Percentiles rank a stretch among this genome's conserved stretches.
Conservation (phyloP, 2,329 filamentous ascomycete genomes). For the Nannizzia gypsea region DNA sequence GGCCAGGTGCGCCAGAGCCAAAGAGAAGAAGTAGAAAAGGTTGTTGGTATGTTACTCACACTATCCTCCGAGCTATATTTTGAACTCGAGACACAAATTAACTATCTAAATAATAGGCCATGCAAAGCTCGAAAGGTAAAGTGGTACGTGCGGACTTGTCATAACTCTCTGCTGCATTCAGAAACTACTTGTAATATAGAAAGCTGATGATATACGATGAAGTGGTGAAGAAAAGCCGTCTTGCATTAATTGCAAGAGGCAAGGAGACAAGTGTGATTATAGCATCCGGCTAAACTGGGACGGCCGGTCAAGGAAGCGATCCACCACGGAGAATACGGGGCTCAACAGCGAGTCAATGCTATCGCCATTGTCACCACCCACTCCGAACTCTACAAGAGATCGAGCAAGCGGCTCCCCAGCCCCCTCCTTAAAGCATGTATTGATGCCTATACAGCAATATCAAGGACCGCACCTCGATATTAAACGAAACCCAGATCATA, state of each 20-base stretch:
- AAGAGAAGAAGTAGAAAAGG: constrained; percentile 53
- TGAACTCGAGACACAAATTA: not conserved
- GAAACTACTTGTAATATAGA: too few species aligned
- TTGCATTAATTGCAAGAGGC: constrained; percentile 61
- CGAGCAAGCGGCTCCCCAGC: not conserved
- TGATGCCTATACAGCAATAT: not conserved
- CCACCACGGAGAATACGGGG: not conserved
- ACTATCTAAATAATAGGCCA: constrained; percentile 39
- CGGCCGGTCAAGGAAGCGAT: constrained; percentile 39
- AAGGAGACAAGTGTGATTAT: constrained; percentile 66
- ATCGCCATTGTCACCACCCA: not conserved
- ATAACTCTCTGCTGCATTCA: too few species aligned
- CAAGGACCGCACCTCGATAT: not conserved
- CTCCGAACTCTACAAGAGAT: not conserved
- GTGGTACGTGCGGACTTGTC: constrained; percentile 37
- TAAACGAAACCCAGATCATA: not conserved
- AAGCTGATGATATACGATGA: not conserved
- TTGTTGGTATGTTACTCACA: constrained; percentile 42
- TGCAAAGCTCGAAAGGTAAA: constrained; percentile 66
- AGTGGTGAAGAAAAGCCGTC: constrained; percentile 62
- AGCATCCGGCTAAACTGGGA: constrained; percentile 73
- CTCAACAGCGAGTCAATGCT: not conserved
- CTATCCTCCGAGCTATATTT: constrained; percentile 5
- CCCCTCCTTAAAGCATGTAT: not conserved
- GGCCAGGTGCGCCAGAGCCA: constrained; percentile 45